Base-by-base conservation (phyloP, 2,329 filamentous ascomycete species). In the Diaporthe sp. region DNA sequence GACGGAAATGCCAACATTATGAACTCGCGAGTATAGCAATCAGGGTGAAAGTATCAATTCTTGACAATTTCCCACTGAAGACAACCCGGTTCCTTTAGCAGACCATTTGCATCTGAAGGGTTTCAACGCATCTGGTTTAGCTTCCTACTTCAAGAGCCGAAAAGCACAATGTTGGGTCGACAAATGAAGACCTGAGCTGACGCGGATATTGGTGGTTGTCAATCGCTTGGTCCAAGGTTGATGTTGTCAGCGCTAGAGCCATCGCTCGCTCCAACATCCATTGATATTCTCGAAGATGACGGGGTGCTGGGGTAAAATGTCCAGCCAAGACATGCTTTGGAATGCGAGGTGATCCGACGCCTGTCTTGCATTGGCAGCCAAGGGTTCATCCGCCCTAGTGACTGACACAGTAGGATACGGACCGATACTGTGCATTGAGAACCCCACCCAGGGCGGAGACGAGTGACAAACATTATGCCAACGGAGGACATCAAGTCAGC, bases 401-500 rank as follows among this genome's bases (percentile, higher is more conserved):
- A 4, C 57, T 60, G 57, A 4, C 57, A 60, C 57, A 60, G 57
- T 39, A 60, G 6, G 31, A 25, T 3, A 22, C 12, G 22, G 13
- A 17, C 42, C 47, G n/a, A 15, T 37, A 65, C 61, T 65, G 61
- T 65, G 39, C 17, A n/a, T 44, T 4, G 28, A 9, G 61, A 39
- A n/a, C 63, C 44, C 31, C 63, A 25, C 60, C 28, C 25, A 37
- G 4, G 13, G 44, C 63, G 44, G 63, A 68, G 63, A 67, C 7
- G 17, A 65, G 28, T 63, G 61, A 44, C 28, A 68, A 68, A n/a
- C 20, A 51, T 67, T 51, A 34, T 3, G 31, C 63, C 63, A 68
- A 68, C 63, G 47, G 63, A 68, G 63, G 15, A 68, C 39, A 6
- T 13, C 22, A 68, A 53, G 63, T 39, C n/a, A 34, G 28, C 28